These are phyloP conservation scores for Castanopsis chinensis DNA, from an alignment of 306 rosid genomes.

Conservation along the genomic window DNA sequence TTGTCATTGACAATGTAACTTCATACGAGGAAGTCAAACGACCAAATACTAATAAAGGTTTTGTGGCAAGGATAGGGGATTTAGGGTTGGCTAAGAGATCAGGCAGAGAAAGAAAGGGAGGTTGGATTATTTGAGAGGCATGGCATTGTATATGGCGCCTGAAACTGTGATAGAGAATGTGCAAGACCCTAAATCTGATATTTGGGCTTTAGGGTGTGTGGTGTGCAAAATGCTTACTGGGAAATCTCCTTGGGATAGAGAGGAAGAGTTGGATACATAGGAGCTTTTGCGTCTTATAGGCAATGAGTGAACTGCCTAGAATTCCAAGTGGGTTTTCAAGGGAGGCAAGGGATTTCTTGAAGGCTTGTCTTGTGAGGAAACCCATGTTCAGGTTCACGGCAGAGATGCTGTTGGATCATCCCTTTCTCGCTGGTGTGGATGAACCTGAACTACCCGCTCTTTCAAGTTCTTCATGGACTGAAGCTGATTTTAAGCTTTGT, in stretches of 20 bases:
- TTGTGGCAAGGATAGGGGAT: constrained; percentile 31
- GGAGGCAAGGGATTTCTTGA: constrained; percentile 20
- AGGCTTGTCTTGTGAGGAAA: constrained; percentile 20
- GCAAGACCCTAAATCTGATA: constrained; percentile 22
- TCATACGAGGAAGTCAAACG: too few species aligned
- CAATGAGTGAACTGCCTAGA: background rate
- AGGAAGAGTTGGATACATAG: background rate
- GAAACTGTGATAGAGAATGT: constrained; percentile 15
- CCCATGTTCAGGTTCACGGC: constrained; percentile 23
- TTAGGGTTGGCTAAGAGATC: constrained; percentile 26
- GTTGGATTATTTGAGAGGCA: constrained; percentile 27
- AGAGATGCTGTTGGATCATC: constrained; percentile 23
- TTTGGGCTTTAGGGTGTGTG: constrained; percentile 34
- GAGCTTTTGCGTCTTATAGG: background rate
- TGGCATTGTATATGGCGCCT: constrained; percentile 20
- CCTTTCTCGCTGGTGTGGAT: background rate
- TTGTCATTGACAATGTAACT: too few species aligned
- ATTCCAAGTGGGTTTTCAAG: constrained; percentile 13
- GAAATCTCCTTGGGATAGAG: constrained; percentile 8
- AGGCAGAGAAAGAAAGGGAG: background rate
- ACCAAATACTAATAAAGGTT: background rate
- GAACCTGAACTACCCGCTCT: background rate
- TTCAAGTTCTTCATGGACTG: background rate
- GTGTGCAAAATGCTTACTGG: constrained; percentile 32
- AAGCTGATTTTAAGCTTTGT: background rate